Evolutionary conservation across 257 asterid species (phyloP).

Genomic region (Jacaranda copaia): DNA sequence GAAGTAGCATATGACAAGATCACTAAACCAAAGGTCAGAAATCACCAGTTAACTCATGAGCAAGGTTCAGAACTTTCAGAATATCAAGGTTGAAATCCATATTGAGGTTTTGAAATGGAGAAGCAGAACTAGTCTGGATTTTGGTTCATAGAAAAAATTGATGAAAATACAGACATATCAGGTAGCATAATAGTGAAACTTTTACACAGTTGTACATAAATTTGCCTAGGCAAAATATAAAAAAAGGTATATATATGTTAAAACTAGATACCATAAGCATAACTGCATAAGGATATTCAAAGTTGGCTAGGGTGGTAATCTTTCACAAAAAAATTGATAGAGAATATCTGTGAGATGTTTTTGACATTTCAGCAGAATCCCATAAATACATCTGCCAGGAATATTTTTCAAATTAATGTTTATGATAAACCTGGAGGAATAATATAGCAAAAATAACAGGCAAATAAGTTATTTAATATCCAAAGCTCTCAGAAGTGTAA

Average conservation of each 20-base stretch:
- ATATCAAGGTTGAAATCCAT: too few species aligned
- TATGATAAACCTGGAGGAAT: background rate
- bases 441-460: background rate
- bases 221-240: too few species aligned
- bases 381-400: background rate
- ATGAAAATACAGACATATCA: too few species aligned
- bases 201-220: background rate
- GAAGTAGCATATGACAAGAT: background rate
- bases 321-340: background rate
- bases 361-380: slow-evolving; percentile 13
- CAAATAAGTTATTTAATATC: background rate
- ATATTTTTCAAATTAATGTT: background rate
- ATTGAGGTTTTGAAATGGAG: too few species aligned
- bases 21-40: background rate
- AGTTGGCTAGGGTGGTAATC: background rate
- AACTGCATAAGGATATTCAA: background rate
- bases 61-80: too few species aligned
- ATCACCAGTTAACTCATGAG: background rate
- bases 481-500: background rate
- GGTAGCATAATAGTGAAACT: background rate
- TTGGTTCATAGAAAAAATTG: too few species aligned
- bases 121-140: too few species aligned
- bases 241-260: background rate
- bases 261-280: background rate
- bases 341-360: background rate